Percentiles rank a stretch among this genome's conserved stretches.
phyloP scores from a whole-genome alignment of 1,284 basidiomycete genomes.

The Pseudozyma pruni region DNA sequence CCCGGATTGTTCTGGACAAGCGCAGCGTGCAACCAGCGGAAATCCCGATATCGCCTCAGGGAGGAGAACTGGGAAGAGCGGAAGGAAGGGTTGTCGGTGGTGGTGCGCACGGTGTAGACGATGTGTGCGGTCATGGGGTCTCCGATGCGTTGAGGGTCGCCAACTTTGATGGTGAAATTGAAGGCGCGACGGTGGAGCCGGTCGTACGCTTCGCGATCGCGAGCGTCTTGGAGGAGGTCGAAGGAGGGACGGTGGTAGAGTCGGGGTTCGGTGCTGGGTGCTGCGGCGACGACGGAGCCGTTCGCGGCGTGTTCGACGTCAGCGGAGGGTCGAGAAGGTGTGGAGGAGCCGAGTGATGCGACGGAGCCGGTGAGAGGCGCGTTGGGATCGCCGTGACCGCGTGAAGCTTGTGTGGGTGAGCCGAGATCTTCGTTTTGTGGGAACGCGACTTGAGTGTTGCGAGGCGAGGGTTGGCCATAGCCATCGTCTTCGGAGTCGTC shows the following conservation, averaged over 20 bases:
- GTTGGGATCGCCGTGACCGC: conserved; percentile 1
- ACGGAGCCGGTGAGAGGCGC: conserved; percentile 7
- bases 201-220: conserved; percentile 23
- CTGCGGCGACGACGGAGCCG: neutral
- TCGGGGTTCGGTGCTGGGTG: conserved; percentile 8
- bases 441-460: conserved; percentile 10
- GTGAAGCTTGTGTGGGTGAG: conserved; percentile 15
- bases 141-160: conserved; percentile 65
- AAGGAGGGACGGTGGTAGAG: conserved; percentile 49
- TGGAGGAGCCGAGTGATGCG: conserved; percentile 21
- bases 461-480: conserved; percentile 52
- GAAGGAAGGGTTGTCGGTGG: conserved; percentile 54
- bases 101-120: conserved; percentile 70
- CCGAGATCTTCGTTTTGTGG: neutral
- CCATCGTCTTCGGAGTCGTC: conserved; percentile 52
- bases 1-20: conserved; percentile 92
- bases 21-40: conserved; percentile 93
- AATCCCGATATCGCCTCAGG: conserved; percentile 93
- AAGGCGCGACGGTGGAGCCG: conserved; percentile 15
- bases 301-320: conserved; percentile 11
- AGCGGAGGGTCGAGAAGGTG: conserved; percentile 14
- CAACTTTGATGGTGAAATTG: conserved; percentile 60
- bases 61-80: conserved; percentile 72
- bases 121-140: conserved; percentile 65
- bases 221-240: conserved; percentile 33